Conservation (phyloP, 2,329 filamentous ascomycete species). For the Colletotrichum sublineola region DNA sequence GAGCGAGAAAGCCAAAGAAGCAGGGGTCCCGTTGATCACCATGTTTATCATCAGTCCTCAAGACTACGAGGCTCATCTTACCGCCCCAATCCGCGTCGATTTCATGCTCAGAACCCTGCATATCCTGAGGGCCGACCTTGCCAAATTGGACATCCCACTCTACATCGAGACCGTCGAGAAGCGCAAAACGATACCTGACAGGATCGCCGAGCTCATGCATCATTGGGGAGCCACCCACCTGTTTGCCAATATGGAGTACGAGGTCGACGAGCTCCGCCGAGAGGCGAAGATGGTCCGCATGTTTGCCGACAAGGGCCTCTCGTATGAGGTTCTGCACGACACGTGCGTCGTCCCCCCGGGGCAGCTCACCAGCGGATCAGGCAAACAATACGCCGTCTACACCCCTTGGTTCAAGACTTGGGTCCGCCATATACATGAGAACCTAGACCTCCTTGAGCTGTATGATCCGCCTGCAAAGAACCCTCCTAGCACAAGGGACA, state of each 20-base stretch:
- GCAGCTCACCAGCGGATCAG: constrained; percentile 72
- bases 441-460: constrained; percentile 75
- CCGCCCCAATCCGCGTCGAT: constrained; percentile 80
- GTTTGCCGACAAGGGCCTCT: constrained; percentile 73
- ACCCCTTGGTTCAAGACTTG: constrained; percentile 85
- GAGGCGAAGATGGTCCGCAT: constrained; percentile 76
- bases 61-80: constrained; percentile 86
- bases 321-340: constrained; percentile 81
- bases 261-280: constrained; percentile 87
- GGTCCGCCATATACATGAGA: constrained; percentile 78
- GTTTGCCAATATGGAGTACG: constrained; percentile 89
- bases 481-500: constrained; percentile 52
- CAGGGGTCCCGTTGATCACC: constrained; percentile 79
- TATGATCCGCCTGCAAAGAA: constrained; percentile 63
- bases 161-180: constrained; percentile 79
- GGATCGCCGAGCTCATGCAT: constrained; percentile 74
- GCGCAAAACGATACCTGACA: constrained; percentile 70
- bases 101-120: constrained; percentile 81
- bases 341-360: constrained; percentile 87
- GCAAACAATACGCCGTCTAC: constrained; percentile 88
- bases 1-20: constrained; percentile 72
- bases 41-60: constrained; percentile 86
- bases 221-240: constrained; percentile 82
- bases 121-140: constrained; percentile 75
- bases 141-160: constrained; percentile 80